phyloP scores from a whole-genome alignment of 805 yeast genomes.

The Blastobotrys chiropterorum region DNA sequence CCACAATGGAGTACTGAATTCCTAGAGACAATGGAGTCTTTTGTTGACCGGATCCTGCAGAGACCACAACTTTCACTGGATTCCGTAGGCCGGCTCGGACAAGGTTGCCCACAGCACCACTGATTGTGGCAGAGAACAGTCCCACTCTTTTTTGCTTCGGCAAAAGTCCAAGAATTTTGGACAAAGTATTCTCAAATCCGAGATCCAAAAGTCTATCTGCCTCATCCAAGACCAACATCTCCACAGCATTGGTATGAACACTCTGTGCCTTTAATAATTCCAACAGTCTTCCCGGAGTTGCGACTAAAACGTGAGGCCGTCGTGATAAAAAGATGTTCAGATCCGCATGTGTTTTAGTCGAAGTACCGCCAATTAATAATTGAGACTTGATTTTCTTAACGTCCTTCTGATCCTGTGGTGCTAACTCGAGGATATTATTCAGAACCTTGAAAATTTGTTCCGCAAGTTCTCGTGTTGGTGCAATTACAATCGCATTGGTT shows the following conservation, averaged over 20 bases:
- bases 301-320: slow-evolving; percentile 72
- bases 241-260: slow-evolving; percentile 59
- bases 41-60: slow-evolving; percentile 29
- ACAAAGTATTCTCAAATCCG: slow-evolving; percentile 65
- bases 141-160: slow-evolving; percentile 95
- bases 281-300: slow-evolving; percentile 84
- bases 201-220: slow-evolving; percentile 84
- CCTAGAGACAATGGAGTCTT: slow-evolving; percentile 58
- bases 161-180: slow-evolving; percentile 55
- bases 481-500: slow-evolving; percentile 62
- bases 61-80: slow-evolving; percentile 83
- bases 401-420: slow-evolving; percentile 8
- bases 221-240: slow-evolving; percentile 78
- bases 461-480: slow-evolving; percentile 59
- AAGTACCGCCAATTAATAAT: slow-evolving; percentile 35
- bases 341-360: slow-evolving; percentile 54
- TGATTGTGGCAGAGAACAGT: slow-evolving; percentile 86
- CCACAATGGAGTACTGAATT: slow-evolving; percentile 52
- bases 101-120: slow-evolving; percentile 70
- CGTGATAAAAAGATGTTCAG: slow-evolving; percentile 46
- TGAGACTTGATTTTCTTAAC: slow-evolving; percentile 25
- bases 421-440: slow-evolving; percentile 46
- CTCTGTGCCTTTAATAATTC: slow-evolving; percentile 58
- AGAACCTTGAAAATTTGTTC: slow-evolving; percentile 59
- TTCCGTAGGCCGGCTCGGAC: slow-evolving; percentile 88